Base-by-base conservation (phyloP, 1,139 yeast species). In the Hemisphaericaspora lyxosophila region DNA sequence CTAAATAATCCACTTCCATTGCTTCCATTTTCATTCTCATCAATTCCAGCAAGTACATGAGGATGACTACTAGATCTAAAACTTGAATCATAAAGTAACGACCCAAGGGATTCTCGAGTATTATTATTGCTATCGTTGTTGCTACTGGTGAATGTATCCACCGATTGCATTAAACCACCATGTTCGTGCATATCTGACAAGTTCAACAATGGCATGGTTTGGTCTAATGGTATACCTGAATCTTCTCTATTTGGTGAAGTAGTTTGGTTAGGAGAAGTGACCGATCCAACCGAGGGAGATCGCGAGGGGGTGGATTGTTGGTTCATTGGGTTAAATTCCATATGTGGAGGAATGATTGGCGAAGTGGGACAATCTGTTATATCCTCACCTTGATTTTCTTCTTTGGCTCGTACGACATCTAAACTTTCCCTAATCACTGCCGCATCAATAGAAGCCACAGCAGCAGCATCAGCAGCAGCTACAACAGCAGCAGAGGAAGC, bases 121-220 rank as follows among this genome's bases (percentile, higher is more conserved):
- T n/a, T n/a, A n/a, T n/a, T n/a, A n/a, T n/a, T n/a, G n/a, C n/a
- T n/a, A n/a, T n/a, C n/a, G n/a, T n/a, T n/a, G n/a, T n/a, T n/a
- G n/a, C n/a, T n/a, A n/a, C n/a, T n/a, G n/a, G n/a, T n/a, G n/a
- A n/a, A n/a, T n/a, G n/a, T n/a, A n/a, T n/a, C n/a, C n/a, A n/a
- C n/a, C n/a, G n/a, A n/a, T n/a, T n/a, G n/a, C n/a, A n/a, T n/a
- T n/a, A n/a, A n/a, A n/a, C 22, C 26, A 17, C 32, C 31, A 33
- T 30, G 15, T 5, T 33, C 24, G 7, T 22, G 22, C 8, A 9
- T 18, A 16, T n/a, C 18, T 8, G 73, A 64, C 34, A 54, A 47
- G 13, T 55, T 53, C 14, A 71, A 54, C 19, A 71, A 52, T 8
- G 76, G 77, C 20, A 69, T 53, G 2, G 67, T 63, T 45, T 64